A percentile compares a stretch with the other conserved stretches of the same genome.
phyloP scores from a whole-genome alignment of 805 yeast genomes.

The Candida sakaeoensis region DNA sequence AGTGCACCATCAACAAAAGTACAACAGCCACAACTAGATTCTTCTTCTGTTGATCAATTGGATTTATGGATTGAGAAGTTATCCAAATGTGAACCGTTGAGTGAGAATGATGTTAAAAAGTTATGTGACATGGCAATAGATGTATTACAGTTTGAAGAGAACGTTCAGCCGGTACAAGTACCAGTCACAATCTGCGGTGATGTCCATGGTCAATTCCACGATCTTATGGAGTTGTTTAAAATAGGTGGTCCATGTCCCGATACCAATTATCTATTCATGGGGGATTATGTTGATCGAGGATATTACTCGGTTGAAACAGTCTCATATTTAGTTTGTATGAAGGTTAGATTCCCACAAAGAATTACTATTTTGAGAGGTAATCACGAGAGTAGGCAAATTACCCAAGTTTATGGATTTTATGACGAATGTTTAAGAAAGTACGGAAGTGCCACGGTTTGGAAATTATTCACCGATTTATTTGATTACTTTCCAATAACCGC shows the following conservation, averaged over 20 bases:
- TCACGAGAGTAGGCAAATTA: constrained; percentile 93
- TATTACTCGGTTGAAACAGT: constrained; percentile 91
- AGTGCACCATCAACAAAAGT: constrained; percentile 10
- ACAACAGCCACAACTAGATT: constrained; percentile 7
- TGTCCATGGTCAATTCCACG: constrained; percentile 95
- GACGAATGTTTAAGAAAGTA: constrained; percentile 93
- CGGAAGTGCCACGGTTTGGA: constrained; percentile 93
- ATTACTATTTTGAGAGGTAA: constrained; percentile 91
- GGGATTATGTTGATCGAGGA: constrained; percentile 86
- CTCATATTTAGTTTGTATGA: constrained; percentile 82
- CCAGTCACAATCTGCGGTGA: constrained; percentile 98
- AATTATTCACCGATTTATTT: constrained; percentile 82
- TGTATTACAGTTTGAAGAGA: constrained; percentile 84
- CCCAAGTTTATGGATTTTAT: constrained; percentile 93
- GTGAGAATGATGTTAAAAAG: constrained; percentile 74
- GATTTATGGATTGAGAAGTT: constrained; percentile 87
- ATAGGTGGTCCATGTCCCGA: constrained; percentile 68
- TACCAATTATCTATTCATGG: constrained; percentile 47
- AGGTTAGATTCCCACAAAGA: constrained; percentile 86
- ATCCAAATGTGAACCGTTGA: constrained; percentile 72
- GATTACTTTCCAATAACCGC: constrained; percentile 95
- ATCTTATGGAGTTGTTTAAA: constrained; percentile 85
- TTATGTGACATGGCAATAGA: constrained; percentile 90
- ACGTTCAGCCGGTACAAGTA: constrained; percentile 90
- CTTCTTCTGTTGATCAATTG: constrained; percentile 57